Base-by-base conservation (phyloP, 768 basidiomycete species). In the Amanita rimosa region DNA sequence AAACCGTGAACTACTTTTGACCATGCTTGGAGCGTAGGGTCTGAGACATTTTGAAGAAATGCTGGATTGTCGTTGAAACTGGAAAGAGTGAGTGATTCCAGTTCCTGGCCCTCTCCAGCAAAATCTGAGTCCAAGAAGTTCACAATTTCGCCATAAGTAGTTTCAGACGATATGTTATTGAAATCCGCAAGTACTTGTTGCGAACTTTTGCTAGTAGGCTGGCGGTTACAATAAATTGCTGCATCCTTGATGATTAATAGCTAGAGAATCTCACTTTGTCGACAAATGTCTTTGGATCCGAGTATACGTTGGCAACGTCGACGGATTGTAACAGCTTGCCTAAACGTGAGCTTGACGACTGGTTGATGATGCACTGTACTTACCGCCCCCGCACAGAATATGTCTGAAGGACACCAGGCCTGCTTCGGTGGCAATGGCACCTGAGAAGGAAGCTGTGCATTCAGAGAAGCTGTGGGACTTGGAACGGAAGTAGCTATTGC, bases 201-300 rank as follows among this genome's bases (percentile, higher is more conserved):
- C 1, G 82, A 59, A 0, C 73, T 63, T 55, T 81, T 79, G 58
- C 69, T 73, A 1, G 92, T 95, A 2, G 92, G 92, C 72, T 93
- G 70, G 14, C 34, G 19, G 34, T 47, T 34, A 22, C 36, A 22
- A 8, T 21, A 36, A 35, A 27, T 38, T 49, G 21, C 19, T 17
- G n/a, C 26, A 44, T 17, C 42, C 19, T 24, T 14, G 29, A 34
- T 22, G 37, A 10, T 21, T 35, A 3, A 22, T 3, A 31, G 16
- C 10, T 6, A n/a, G 21, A 4, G 5, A 35, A 16, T 3, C 62
- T 27, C 46, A 70, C 73, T 60, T 78, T 78, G 71, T 95, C 93
- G 6, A 86, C 85, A 61, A 95, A 82, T 0, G 88, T 93, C 67
- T 96, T 95, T 40, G 82, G 79, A 63, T 96, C 93, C 0, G 73